A percentile compares a stretch with the other conserved stretches of the same genome.
Conservation (phyloP, 2,329 filamentous ascomycete species). For the Ustulina deusta region DNA sequence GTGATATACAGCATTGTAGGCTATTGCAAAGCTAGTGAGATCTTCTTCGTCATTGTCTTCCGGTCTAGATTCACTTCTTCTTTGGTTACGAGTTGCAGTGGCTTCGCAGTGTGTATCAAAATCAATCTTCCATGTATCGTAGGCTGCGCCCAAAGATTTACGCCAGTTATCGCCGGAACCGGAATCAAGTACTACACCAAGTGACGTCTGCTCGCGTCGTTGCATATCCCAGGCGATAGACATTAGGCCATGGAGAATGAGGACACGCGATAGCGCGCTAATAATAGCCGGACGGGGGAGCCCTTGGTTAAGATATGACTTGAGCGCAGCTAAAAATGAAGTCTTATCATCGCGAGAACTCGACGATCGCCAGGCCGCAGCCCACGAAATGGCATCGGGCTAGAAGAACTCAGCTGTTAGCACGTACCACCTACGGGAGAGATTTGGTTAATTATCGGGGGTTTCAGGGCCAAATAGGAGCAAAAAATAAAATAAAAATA, state of each 20-base stretch:
- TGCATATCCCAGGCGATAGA: constrained; percentile 72
- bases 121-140: constrained; percentile 69
- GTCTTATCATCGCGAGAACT: constrained; percentile 50
- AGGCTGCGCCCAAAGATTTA: constrained; percentile 63
- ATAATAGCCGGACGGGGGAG: constrained; percentile 54
- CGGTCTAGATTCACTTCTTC: constrained; percentile 23
- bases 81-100: constrained; percentile 48
- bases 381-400: constrained; percentile 63
- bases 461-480: no score
- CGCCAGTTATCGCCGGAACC: constrained; percentile 57
- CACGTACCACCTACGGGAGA: not conserved
- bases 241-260: constrained; percentile 72
- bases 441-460: no score
- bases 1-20: constrained; percentile 68
- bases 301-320: constrained; percentile 65
- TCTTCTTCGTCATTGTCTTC: constrained; percentile 45
- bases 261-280: constrained; percentile 64
- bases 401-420: not conserved
- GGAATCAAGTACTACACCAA: constrained; percentile 56
- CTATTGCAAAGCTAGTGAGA: constrained; percentile 58
- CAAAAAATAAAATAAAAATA: no score
- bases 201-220: constrained; percentile 70
- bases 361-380: constrained; percentile 51
- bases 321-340: constrained; percentile 64
- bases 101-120: constrained; percentile 63